These are phyloP conservation scores for Aspergillus ustus DNA, from an alignment of 2,329 filamentous ascomycete genomes.

Conservation along the genomic window DNA sequence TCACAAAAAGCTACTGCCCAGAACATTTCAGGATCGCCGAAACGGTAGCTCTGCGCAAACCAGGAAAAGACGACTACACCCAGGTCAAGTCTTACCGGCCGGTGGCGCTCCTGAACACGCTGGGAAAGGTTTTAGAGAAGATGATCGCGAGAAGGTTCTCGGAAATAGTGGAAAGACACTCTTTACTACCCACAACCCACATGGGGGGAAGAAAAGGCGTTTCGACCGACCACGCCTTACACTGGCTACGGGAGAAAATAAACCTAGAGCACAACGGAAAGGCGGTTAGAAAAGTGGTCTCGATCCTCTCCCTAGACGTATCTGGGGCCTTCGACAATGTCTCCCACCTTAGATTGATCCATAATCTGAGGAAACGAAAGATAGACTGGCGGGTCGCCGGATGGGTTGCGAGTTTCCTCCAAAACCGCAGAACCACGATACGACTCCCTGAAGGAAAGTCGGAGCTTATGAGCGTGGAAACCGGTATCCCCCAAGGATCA, in stretches of 20 bases:
- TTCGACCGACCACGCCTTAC: slow-evolving; percentile 2
- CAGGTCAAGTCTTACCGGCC: slow-evolving; percentile 23
- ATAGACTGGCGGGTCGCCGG: not conserved
- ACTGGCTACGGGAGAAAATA: slow-evolving; percentile 5
- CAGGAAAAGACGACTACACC: slow-evolving; percentile 26
- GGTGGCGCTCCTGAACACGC: slow-evolving; percentile 24
- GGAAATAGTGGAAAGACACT: slow-evolving; percentile 20
- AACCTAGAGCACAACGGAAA: slow-evolving; percentile 4
- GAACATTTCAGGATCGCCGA: slow-evolving; percentile 8
- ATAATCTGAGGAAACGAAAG: slow-evolving; percentile 13
- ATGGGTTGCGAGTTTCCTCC: not conserved
- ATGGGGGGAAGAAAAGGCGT: slow-evolving; percentile 3
- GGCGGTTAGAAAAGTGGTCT: not conserved
- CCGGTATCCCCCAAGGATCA: too few species aligned
- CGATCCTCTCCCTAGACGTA: slow-evolving; percentile 7
- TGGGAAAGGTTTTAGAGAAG: slow-evolving; percentile 25
- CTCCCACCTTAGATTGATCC: slow-evolving; percentile 15
- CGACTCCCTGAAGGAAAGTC: too few species aligned
- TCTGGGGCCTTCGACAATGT: slow-evolving; percentile 23
- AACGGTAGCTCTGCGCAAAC: slow-evolving; percentile 25
- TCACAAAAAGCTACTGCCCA: slow-evolving; percentile 6
- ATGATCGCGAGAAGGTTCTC: slow-evolving; percentile 22
- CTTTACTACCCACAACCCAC: slow-evolving; percentile 5
- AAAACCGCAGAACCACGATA: not conserved
- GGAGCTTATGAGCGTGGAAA: too few species aligned